phyloP scores from a whole-genome alignment of 306 rosid species.

The Casuarina glauca region DNA sequence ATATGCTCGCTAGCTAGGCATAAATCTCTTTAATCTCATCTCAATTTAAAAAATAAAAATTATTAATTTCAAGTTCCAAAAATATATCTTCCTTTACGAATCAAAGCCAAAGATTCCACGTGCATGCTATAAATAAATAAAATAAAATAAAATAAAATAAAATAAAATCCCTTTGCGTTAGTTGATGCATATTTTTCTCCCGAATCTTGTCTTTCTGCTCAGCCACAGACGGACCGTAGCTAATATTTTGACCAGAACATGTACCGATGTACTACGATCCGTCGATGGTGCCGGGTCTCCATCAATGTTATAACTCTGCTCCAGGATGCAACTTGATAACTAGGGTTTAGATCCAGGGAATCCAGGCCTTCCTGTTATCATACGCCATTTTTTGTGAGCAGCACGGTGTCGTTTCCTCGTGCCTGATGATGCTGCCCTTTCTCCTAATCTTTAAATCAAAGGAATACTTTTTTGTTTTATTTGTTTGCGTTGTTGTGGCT shows the following conservation, averaged over 20 bases:
- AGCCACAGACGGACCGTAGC: neutral
- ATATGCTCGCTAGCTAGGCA: conserved; percentile 31
- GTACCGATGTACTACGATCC: too few species aligned
- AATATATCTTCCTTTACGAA: neutral
- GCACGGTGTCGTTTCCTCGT: neutral
- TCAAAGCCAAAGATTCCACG: neutral
- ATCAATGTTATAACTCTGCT: too few species aligned
- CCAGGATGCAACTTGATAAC: too few species aligned
- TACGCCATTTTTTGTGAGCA: neutral
- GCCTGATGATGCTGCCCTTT: neutral
- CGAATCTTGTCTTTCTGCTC: conserved; percentile 32
- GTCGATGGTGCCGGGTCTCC: too few species aligned
- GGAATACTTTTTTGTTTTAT: neutral
- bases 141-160: too few species aligned
- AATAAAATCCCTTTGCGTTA: neutral
- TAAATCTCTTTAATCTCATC: neutral
- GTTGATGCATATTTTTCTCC: conserved; percentile 39
- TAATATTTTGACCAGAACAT: too few species aligned
- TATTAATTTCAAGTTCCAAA: neutral
- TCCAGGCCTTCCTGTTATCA: neutral
- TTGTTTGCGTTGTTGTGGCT: too few species aligned
- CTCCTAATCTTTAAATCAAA: neutral
- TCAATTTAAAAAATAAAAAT: too few species aligned
- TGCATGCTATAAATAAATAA: neutral
- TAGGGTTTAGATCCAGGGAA: neutral